phyloP scores from a whole-genome alignment of 1,139 yeast genomes.

The Meyerozyma sp. region DNA sequence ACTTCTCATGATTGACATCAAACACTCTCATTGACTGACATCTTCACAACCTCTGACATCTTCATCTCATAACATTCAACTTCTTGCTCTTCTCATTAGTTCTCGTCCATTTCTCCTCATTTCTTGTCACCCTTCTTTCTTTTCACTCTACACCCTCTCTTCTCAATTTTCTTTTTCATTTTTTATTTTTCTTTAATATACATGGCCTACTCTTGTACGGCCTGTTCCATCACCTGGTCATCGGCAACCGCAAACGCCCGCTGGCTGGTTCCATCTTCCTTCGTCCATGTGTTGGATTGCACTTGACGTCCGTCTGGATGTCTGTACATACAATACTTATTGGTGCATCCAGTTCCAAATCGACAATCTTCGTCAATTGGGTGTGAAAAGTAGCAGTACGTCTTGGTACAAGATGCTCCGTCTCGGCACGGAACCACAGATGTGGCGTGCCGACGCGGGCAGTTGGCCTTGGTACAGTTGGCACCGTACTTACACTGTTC shows the following conservation, averaged over 20 bases:
- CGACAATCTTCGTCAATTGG: slow-evolving; percentile 77
- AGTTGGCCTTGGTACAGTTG: slow-evolving; percentile 68
- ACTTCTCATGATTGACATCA: too few species aligned
- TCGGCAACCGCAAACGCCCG: slow-evolving; percentile 77
- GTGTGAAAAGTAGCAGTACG: slow-evolving; percentile 78
- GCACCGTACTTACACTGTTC: slow-evolving; percentile 80
- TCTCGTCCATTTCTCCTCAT: slow-evolving; percentile 1
- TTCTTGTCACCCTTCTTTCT: slow-evolving; percentile 1
- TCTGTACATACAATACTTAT: slow-evolving; percentile 61
- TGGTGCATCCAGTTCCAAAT: slow-evolving; percentile 70
- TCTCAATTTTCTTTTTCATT: slow-evolving; percentile 15
- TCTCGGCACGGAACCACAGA: slow-evolving; percentile 71
- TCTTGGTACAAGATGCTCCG: slow-evolving; percentile 70
- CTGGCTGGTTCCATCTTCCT: slow-evolving; percentile 35
- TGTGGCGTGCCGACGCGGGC: slow-evolving; percentile 83
- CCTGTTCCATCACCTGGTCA: slow-evolving; percentile 69
- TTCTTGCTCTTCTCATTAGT: not conserved
- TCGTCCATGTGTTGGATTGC: slow-evolving; percentile 42
- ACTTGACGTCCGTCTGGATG: slow-evolving; percentile 72
- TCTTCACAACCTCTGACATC: too few species aligned
- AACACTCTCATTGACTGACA: too few species aligned
- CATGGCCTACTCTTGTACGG: slow-evolving; percentile 32
- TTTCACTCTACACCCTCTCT: slow-evolving; percentile 6
- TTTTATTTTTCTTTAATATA: slow-evolving; percentile 12
- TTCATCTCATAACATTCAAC: too few species aligned